These are phyloP conservation scores for Lepidium didymum DNA, from an alignment of 345 rosid species.

Conservation along the genomic window DNA sequence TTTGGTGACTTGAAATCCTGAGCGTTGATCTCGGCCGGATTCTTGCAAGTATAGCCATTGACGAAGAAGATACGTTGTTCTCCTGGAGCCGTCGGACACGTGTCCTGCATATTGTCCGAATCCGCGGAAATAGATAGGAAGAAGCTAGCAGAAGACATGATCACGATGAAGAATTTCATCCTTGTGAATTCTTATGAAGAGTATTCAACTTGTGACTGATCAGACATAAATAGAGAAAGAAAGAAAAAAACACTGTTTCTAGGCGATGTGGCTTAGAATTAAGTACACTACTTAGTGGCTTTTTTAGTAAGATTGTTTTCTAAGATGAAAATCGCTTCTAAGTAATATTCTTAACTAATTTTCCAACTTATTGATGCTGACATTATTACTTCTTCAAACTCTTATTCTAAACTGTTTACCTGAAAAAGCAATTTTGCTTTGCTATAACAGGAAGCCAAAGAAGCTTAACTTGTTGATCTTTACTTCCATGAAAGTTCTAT, in stretches of 20 bases:
- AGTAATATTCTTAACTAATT: slow-evolving; percentile 3
- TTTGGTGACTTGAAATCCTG: slow-evolving; percentile 61
- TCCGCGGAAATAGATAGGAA: slow-evolving; percentile 33
- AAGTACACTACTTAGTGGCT: slow-evolving; percentile 26
- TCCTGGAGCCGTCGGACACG: slow-evolving; percentile 50
- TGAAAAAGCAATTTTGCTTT: neutral
- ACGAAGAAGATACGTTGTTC: slow-evolving; percentile 34
- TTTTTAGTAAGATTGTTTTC: slow-evolving; percentile 16
- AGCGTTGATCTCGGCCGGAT: slow-evolving; percentile 34
- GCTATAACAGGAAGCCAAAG: slow-evolving; percentile 11
- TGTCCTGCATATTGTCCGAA: slow-evolving; percentile 49
- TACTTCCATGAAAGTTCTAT: neutral
- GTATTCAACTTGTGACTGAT: neutral
- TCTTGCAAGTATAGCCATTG: slow-evolving; percentile 79
- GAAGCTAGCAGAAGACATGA: slow-evolving; percentile 11
- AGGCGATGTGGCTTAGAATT: slow-evolving; percentile 23
- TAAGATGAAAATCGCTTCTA: slow-evolving; percentile 22
- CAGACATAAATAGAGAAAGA: neutral
- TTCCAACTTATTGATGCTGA: slow-evolving; percentile 13
- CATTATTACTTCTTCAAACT: slow-evolving; percentile 18
- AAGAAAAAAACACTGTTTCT: neutral
- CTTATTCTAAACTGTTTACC: neutral
- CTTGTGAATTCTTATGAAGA: neutral
- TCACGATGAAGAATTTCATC: slow-evolving; percentile 32
- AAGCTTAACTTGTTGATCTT: neutral